Evolutionary conservation across 78 protist genomes (phyloP), one percentile per base, ranked within the genome.

Genomic region (Speleostelium caveatum): DNA sequence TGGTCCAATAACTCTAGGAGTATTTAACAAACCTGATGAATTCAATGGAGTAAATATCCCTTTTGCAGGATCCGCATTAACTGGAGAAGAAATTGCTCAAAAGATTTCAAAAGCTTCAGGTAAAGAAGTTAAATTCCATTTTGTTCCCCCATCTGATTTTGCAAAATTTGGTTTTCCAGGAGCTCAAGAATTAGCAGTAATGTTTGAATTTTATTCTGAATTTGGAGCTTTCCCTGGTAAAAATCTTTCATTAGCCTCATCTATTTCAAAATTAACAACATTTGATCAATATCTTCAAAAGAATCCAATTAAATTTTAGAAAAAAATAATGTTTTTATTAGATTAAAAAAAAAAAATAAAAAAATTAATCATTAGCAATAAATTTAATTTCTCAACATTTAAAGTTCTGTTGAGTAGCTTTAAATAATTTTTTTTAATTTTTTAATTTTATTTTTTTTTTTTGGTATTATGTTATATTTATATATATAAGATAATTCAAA

Each of bases 81-180:
- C 21, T 53, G 67, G 65, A 24, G 42, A 33, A n/a, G 66, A 73
- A 28, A 73, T 73, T 28, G 80, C 67, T 14, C 38, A 73, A 33
- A 58, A 30, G 0, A 33, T 73, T 12, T 73, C 80, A 3, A 73
- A 58, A 24, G 49, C 4, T 5, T 36, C 80, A 56, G 80, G 80
- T 3, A 73, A 73, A n/a, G 33, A 24, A 0, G 51, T 73, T 1
- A 60, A 22, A 1, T 73, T 21, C 67, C 33, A 58, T 22, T 41
- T n/a, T 22, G 24, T 39, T 12, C 12, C 55, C 0, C 30, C 2
- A 22, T 22, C 35, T 24, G 73, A 22, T 39, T 67, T 41, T n/a
- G 49, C 55, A 17, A 41, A 10, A n/a, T 41, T 67, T 22, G 56
- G 28, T 39, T 67, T 67, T 22, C 73, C 73, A n/a, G 73, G 73